These are phyloP conservation scores for Trichoderma virens DNA, from an alignment of 495 filamentous ascomycete genomes.

Conservation along the genomic window DNA sequence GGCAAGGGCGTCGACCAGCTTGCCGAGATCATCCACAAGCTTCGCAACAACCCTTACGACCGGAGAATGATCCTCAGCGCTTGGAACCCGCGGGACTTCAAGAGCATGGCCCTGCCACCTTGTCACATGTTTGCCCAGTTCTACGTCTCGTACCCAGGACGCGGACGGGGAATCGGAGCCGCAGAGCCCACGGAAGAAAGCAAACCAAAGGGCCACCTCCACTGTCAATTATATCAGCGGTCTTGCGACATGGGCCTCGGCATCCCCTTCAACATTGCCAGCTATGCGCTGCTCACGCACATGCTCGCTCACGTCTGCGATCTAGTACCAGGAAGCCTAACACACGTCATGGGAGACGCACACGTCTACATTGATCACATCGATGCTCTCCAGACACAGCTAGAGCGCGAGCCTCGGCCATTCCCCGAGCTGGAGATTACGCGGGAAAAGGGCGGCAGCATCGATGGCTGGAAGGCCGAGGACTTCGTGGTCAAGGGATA, in stretches of 20 bases:
- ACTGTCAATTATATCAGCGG: constrained; percentile 87
- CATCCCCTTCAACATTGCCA: constrained; percentile 95
- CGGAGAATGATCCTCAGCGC: constrained; percentile 81
- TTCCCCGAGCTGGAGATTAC: constrained; percentile 73
- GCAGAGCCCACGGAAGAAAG: constrained; percentile 23
- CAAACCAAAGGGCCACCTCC: constrained; percentile 56
- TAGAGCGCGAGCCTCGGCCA: constrained; percentile 67
- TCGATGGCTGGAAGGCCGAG: constrained; percentile 80
- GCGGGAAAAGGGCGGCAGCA: constrained; percentile 55
- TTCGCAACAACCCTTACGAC: constrained; percentile 76
- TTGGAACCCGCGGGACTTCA: constrained; percentile 85
- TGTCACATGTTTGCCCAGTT: constrained; percentile 99
- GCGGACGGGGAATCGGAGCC: constrained; percentile 15
- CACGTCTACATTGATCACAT: constrained; percentile 94
- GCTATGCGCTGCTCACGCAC: constrained; percentile 85
- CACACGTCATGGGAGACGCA: constrained; percentile 92
- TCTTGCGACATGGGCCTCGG: constrained; percentile 95
- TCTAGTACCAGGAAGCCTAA: constrained; percentile 72
- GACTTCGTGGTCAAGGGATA: constrained; percentile 88
- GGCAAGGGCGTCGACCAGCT: constrained; percentile 90
- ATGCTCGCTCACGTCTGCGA: constrained; percentile 86
- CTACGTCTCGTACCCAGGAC: constrained; percentile 73
- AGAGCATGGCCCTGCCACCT: constrained; percentile 87
- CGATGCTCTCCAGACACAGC: constrained; percentile 72
- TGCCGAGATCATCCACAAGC: constrained; percentile 73